Conservation (phyloP, 805 yeast species). For the Ogataea philodendri region DNA sequence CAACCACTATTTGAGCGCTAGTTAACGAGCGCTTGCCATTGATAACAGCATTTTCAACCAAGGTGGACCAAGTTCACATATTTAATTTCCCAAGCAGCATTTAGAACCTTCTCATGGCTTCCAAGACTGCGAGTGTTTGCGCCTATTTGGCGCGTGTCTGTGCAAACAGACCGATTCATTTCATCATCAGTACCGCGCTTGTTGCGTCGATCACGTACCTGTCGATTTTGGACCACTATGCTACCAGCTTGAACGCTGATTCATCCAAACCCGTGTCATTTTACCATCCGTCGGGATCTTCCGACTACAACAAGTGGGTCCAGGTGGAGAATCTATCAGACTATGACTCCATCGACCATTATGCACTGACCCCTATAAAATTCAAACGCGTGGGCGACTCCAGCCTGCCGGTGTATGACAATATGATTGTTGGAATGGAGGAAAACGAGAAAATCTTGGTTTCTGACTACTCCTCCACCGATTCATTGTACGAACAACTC, state of each 20-base stretch:
- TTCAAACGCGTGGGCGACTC: conserved; percentile 47
- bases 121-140: conserved; percentile 25
- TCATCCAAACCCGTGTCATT: conserved; percentile 27
- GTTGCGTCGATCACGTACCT: conserved; percentile 80
- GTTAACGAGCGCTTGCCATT: no score
- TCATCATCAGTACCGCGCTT: conserved; percentile 67
- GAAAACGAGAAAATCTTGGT: conserved; percentile 42
- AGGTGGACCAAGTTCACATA: no score
- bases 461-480: conserved; percentile 28
- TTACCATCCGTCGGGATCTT: conserved; percentile 37
- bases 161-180: conserved; percentile 84
- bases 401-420: conserved; percentile 41
- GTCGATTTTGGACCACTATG: conserved; percentile 66
- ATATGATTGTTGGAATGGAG: conserved; percentile 40
- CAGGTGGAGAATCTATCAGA: conserved; percentile 41
- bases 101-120: conserved; percentile 15
- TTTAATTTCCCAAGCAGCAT: no score
- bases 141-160: conserved; percentile 44
- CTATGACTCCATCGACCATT: conserved; percentile 43
- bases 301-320: conserved; percentile 45
- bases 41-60: no score
- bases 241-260: conserved; percentile 25
- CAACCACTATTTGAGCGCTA: no score
- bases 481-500: conserved; percentile 24
- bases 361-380: conserved; percentile 53